phyloP scores from a whole-genome alignment of 2,329 filamentous ascomycete genomes.

The Pseudocercospora fijiensis region DNA sequence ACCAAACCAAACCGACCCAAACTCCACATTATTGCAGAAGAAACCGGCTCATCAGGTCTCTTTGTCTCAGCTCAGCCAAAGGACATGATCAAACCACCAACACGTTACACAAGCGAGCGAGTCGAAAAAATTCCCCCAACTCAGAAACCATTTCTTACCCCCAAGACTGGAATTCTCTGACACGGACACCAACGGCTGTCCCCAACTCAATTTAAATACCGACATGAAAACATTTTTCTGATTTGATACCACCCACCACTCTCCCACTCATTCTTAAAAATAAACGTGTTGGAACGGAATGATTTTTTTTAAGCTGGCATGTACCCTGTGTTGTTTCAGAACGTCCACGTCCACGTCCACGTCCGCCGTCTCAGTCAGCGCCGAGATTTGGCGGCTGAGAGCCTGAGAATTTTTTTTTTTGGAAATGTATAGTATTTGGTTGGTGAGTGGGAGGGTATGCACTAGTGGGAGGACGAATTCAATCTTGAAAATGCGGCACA shows the following conservation, averaged over 20 bases:
- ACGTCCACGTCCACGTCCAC: too few relatives aligned
- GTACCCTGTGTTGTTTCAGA: background rate
- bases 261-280: too few relatives aligned
- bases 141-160: background rate
- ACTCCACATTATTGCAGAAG: background rate
- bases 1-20: background rate
- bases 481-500: constrained; percentile 2
- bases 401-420: too few relatives aligned
- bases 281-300: too few relatives aligned
- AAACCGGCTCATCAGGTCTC: background rate
- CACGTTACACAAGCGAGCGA: too few relatives aligned
- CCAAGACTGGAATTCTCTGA: background rate
- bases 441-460: background rate
- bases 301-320: too few relatives aligned
- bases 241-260: constrained; percentile 5
- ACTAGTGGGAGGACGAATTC: constrained; percentile 8
- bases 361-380: background rate
- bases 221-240: background rate
- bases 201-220: constrained; percentile 8
- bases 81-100: background rate
- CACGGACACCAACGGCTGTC: constrained; percentile 7
- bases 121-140: background rate
- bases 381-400: background rate
- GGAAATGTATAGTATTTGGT: too few relatives aligned
- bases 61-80: background rate